Evolutionary conservation across 2,329 filamentous ascomycete genomes (phyloP), one percentile per base, ranked within the genome.

Genomic region (Cladosporium sp.): DNA sequence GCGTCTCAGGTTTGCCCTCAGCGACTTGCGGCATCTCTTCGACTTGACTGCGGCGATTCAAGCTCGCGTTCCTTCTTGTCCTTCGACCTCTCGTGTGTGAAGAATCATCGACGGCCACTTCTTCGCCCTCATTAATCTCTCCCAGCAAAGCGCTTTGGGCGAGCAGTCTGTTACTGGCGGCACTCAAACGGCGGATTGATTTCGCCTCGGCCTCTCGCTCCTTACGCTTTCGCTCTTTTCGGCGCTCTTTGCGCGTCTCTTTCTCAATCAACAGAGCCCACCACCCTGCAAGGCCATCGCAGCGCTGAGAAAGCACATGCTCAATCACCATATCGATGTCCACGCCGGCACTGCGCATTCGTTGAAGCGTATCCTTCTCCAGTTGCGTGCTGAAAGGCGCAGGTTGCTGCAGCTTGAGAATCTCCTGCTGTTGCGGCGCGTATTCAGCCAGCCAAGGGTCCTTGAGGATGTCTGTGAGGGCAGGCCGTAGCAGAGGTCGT

Each of bases 241-340:
- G 79, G 55, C 74, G 79, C 57, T 91, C 85, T 68, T 99, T 99
- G 7, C 90, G 83, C 65, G 90, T 83, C 65, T 99, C 93, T 67
- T 97, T 99, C 64, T 97, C 93, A 8, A 97, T 83, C 34, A 99
- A 73, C 22, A 99, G 71, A 3, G 89, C 88, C 93, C 93, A 99
- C 93, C 93, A 99, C 5, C 93, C 93, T 44, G 90, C 89, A 43
- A 99, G 73, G 5, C 86, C 80, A 69, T 99, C 92, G 64, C 93
- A 97, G 57, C 89, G 81, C 66, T 96, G 89, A 3, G 90, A 83
- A 30, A 96, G 70, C 3, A 99, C 93, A 61, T 93, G 95, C 66
- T 97, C 92, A 56, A 97, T 92, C 7, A 99, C 89, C 54, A 86
- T 80, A 65, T 99, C 93, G 52, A 95, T 93, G 63, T 97, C 88